phyloP scores from a whole-genome alignment of 768 basidiomycete species.

The Pleurotus sapidus region DNA sequence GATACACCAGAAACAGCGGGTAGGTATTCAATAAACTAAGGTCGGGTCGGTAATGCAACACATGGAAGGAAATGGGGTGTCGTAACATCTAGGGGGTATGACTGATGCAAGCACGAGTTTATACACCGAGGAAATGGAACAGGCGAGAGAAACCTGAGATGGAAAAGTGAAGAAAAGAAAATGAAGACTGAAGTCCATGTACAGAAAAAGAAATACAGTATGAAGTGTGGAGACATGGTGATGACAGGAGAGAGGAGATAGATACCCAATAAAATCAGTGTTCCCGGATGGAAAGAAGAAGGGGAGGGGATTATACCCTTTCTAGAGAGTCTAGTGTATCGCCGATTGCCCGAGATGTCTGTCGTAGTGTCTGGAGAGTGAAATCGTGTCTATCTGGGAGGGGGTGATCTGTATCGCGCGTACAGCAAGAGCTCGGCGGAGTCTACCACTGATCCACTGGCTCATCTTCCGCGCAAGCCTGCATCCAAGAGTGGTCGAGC shows the following conservation, averaged over 20 bases:
- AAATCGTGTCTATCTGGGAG: background rate
- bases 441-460: slow-evolving; percentile 5
- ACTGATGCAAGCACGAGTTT: background rate
- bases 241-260: background rate
- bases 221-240: background rate
- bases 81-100: slow-evolving; percentile 5
- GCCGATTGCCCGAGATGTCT: background rate
- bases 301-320: background rate
- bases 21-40: slow-evolving; percentile 5
- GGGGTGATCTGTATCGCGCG: background rate
- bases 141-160: background rate
- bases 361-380: background rate
- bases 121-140: background rate
- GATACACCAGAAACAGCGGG: slow-evolving; percentile 4
- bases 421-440: background rate
- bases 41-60: background rate
- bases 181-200: background rate
- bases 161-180: background rate
- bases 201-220: background rate
- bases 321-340: slow-evolving; percentile 1
- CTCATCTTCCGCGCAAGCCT: slow-evolving; percentile 15
- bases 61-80: background rate
- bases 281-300: background rate
- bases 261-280: slow-evolving; percentile 9
- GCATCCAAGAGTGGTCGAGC: slow-evolving; percentile 74